Base-by-base conservation (phyloP, 768 basidiomycete species). In the Xerocomus spinulosus region DNA sequence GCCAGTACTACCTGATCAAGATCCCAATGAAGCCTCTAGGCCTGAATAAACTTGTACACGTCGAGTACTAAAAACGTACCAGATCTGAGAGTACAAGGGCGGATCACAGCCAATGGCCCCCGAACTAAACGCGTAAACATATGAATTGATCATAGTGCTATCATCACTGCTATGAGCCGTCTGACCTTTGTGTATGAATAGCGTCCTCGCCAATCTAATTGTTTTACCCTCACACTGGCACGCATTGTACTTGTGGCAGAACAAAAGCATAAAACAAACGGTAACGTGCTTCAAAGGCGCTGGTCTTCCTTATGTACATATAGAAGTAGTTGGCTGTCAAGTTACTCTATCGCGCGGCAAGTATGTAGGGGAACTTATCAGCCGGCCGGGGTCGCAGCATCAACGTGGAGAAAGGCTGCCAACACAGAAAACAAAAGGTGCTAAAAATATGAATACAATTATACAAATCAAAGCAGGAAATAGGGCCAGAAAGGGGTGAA, bases 61-160 rank as follows among this genome's bases (percentile, higher is more conserved):
- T n/a, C n/a, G n/a, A n/a, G n/a, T n/a, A n/a, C n/a, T n/a, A n/a
- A n/a, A n/a, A n/a, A n/a, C n/a, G n/a, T n/a, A 9, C 24, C 24
- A 26, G 7, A 24, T 23, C 8, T 5, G 42, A 33, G n/a, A 44
- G 42, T 24, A 34, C 42, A 35, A 26, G 17, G 17, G 44, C n/a
- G 12, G 9, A 44, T 36, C 32, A 45, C 35, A 35, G 46, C 38
- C 21, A 20, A 24, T 25, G 17, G 14, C 39, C 10, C 9, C 38
- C 46, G 46, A 34, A 26, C 46, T 33, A 9, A 21, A 40, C 40
- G 46, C 35, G 9, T 35, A 42, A 29, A 41, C n/a, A n/a, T n/a
- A 35, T 28, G 26, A 28, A 23, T 14, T n/a, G 2, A 40, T 40
- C 23, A 26, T n/a, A 9, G 1, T 15, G 23, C 23, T n/a, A n/a